phyloP scores from a whole-genome alignment of 257 asterid genomes.

The Avicennia marina region DNA sequence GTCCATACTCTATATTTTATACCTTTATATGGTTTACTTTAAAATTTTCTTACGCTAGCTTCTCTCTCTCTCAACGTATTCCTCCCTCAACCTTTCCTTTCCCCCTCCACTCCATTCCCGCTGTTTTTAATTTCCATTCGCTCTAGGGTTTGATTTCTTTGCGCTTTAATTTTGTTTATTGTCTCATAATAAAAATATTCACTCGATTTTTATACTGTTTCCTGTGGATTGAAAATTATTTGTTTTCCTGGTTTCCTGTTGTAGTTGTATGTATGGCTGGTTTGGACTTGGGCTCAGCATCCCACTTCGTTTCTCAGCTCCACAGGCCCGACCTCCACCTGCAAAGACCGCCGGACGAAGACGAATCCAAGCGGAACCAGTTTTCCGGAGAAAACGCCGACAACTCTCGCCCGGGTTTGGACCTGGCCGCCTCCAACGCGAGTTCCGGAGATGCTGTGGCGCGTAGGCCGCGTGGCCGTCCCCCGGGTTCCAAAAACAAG shows the following conservation, averaged over 20 bases:
- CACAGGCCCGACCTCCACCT: slow-evolving; percentile 50
- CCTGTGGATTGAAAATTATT: slow-evolving; percentile 11
- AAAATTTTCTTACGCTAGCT: background rate
- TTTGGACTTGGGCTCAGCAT: slow-evolving; percentile 67
- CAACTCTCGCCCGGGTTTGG: slow-evolving; percentile 24
- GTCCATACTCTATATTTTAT: slow-evolving; percentile 16
- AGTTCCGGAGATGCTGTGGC: slow-evolving; percentile 38
- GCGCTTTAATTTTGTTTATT: no score
- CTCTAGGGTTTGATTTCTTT: no score
- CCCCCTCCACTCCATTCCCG: no score
- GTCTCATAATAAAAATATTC: no score
- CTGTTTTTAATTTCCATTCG: no score
- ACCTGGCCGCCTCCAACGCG: slow-evolving; percentile 16
- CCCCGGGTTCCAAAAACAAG: slow-evolving; percentile 81
- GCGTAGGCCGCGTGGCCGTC: slow-evolving; percentile 58
- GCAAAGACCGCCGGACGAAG: slow-evolving; percentile 40
- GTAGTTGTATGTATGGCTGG: slow-evolving; percentile 72
- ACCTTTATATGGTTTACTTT: slow-evolving; percentile 18
- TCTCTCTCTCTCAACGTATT: background rate
- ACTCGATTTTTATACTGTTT: slow-evolving; percentile 17
- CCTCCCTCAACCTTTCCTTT: no score
- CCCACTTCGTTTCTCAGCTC: slow-evolving; percentile 57
- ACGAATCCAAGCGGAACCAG: slow-evolving; percentile 23
- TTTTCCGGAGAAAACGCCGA: slow-evolving; percentile 33
- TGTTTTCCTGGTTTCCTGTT: slow-evolving; percentile 7